These are phyloP conservation scores for Flaveria sonorensis DNA, from an alignment of 129 eudicot genomes.

Conservation along the genomic window DNA sequence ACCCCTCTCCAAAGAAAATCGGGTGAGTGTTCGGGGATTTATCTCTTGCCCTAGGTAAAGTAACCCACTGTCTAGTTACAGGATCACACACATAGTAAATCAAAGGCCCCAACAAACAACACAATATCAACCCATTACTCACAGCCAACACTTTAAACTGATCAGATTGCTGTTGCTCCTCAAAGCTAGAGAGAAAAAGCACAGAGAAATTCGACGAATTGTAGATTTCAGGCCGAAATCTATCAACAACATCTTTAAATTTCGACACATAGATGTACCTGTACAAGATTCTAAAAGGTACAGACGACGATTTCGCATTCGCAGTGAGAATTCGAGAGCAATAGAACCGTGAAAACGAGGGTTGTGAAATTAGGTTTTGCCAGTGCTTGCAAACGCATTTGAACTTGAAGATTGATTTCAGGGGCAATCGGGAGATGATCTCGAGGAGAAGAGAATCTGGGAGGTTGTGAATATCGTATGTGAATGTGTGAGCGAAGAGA, in stretches of 20 bases:
- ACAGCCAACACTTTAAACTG: slow-evolving; percentile 49
- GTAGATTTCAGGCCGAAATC: slow-evolving; percentile 49
- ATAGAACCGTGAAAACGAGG: slow-evolving; percentile 39
- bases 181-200: slow-evolving; percentile 48
- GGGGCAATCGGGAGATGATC: slow-evolving; percentile 44
- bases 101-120: slow-evolving; percentile 51
- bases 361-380: slow-evolving; percentile 46
- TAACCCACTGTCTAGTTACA: slow-evolving; percentile 50
- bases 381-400: slow-evolving; percentile 55
- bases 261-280: slow-evolving; percentile 50
- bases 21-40: slow-evolving; percentile 40
- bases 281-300: slow-evolving; percentile 43
- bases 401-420: slow-evolving; percentile 45
- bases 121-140: slow-evolving; percentile 53
- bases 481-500: slow-evolving; percentile 27
- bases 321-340: slow-evolving; percentile 14
- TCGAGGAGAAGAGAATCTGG: slow-evolving; percentile 48
- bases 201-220: slow-evolving; percentile 41
- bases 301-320: background rate
- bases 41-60: slow-evolving; percentile 44
- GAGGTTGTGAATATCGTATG: slow-evolving; percentile 36
- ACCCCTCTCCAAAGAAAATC: slow-evolving; percentile 47
- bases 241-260: slow-evolving; percentile 41
- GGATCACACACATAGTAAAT: slow-evolving; percentile 59
- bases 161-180: slow-evolving; percentile 53